Conservation (phyloP, 352 stramenopile species). For the Sclerospora graminicola region DNA sequence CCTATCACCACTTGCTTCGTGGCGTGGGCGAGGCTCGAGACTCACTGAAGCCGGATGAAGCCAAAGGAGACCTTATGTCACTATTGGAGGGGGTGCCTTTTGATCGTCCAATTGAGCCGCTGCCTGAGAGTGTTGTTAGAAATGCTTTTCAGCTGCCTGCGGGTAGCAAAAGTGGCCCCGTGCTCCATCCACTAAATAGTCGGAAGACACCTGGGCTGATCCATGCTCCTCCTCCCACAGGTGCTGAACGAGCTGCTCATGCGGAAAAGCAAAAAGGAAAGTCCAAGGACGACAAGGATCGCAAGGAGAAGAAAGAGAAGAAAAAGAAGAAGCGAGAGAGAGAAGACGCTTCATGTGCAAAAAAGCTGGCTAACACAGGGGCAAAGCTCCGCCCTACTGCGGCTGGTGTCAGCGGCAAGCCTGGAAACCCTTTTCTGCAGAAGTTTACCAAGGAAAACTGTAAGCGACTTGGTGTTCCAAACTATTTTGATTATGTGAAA, state of each 20-base stretch:
- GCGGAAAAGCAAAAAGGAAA: conserved; percentile 45
- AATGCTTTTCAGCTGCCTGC: conserved; percentile 55
- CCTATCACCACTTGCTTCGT: conserved; percentile 64
- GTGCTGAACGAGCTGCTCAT: conserved; percentile 20
- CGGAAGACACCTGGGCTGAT: conserved; percentile 47
- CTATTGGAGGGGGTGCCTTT: conserved; percentile 67
- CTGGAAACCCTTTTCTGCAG: conserved; percentile 69
- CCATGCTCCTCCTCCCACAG: conserved; percentile 43
- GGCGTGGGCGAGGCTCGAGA: conserved; percentile 45
- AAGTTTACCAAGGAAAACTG: conserved; percentile 84
- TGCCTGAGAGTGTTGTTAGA: conserved; percentile 63
- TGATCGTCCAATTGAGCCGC: conserved; percentile 63
- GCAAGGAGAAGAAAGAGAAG: conserved; percentile 77
- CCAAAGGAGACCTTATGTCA: conserved; percentile 42
- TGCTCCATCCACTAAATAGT: conserved; percentile 35
- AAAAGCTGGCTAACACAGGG: conserved; percentile 57
- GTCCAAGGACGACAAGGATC: conserved; percentile 60
- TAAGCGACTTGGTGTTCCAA: conserved; percentile 67
- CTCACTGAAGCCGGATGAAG: conserved; percentile 19
- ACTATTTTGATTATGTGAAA: conserved; percentile 82
- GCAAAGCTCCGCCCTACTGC: conserved; percentile 53
- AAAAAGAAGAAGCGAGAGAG: conserved; percentile 76
- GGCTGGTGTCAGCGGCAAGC: conserved; percentile 64
- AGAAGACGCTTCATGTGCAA: conserved; percentile 55
- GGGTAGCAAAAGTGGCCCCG: conserved; percentile 43